A percentile compares a stretch with the other conserved stretches of the same genome.
Conservation (phyloP, 176 grass and related monocot species). For the Bonia amplexicaulis region DNA sequence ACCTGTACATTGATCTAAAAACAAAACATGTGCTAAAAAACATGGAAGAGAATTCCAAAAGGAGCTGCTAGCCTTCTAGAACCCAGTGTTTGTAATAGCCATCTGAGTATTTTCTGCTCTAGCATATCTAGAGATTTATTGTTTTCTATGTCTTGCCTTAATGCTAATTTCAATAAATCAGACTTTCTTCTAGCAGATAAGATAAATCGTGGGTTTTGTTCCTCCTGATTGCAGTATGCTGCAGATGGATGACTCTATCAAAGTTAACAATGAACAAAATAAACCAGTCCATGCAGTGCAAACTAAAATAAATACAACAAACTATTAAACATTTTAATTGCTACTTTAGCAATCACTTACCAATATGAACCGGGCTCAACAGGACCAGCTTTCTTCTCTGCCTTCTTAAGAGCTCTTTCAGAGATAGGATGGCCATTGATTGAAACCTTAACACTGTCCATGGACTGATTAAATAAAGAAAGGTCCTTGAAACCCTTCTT, state of each 20-base stretch:
- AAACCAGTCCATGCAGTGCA: background rate
- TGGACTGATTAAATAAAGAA: slow-evolving; percentile 60
- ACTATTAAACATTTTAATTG: background rate
- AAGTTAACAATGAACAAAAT: slow-evolving; percentile 1
- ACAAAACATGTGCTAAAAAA: background rate
- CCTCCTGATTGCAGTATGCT: background rate
- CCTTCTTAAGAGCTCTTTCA: slow-evolving; percentile 78
- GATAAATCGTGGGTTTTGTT: background rate
- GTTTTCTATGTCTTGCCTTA: background rate
- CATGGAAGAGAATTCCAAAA: background rate
- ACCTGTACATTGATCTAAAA: background rate
- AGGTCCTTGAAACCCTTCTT: slow-evolving; percentile 74
- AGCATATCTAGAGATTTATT: background rate
- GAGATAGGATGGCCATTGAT: slow-evolving; percentile 90
- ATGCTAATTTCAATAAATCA: background rate
- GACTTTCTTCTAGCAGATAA: background rate
- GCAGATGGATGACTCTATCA: background rate
- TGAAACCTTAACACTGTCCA: slow-evolving; percentile 65
- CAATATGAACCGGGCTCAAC: slow-evolving; percentile 88
- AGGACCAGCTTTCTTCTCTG: slow-evolving; percentile 87
- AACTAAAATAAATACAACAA: slow-evolving; percentile 7
- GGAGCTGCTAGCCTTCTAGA: background rate
- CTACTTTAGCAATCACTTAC: slow-evolving; percentile 40
- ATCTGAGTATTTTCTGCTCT: slow-evolving; percentile 9
- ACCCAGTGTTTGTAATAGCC: background rate